Evolutionary conservation across 2,329 filamentous ascomycete species (phyloP).

Genomic region (Curvularia spicifera): DNA sequence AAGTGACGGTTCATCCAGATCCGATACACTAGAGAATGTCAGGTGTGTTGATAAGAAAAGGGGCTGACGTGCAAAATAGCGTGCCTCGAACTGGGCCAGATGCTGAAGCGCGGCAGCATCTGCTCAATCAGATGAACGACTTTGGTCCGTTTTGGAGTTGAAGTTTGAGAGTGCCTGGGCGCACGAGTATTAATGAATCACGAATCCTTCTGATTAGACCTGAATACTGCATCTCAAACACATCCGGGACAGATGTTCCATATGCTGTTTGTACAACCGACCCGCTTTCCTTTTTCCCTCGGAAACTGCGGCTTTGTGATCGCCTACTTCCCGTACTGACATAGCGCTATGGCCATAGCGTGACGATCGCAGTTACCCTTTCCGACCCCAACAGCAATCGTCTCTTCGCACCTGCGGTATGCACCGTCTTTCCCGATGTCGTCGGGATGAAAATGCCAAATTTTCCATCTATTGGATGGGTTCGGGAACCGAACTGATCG

Average conservation of each 20-base stretch:
- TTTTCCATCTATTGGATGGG: background rate
- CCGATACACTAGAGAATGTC: background rate
- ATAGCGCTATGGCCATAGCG: background rate
- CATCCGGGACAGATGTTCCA: background rate
- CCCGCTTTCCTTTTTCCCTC: background rate
- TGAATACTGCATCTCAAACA: background rate
- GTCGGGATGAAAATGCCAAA: background rate
- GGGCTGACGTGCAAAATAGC: constrained; percentile 20
- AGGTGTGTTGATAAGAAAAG: background rate
- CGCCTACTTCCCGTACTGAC: background rate
- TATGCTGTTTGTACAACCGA: background rate
- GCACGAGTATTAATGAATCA: background rate
- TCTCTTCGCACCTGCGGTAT: background rate
- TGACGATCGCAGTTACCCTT: background rate
- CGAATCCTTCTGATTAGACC: background rate
- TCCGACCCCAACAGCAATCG: background rate
- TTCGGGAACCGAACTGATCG: background rate
- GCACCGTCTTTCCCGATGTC: background rate
- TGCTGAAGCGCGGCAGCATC: constrained; percentile 19
- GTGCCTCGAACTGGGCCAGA: constrained; percentile 19
- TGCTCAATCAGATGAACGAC: constrained; percentile 23
- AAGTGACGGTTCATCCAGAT: background rate
- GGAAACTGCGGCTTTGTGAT: background rate
- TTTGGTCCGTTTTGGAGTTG: constrained; percentile 36
- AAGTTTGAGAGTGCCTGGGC: background rate